Evolutionary conservation across 2,329 filamentous ascomycete species (phyloP), one percentile per base, ranked within the genome.

Genomic region (Botryotinia narcissicola): DNA sequence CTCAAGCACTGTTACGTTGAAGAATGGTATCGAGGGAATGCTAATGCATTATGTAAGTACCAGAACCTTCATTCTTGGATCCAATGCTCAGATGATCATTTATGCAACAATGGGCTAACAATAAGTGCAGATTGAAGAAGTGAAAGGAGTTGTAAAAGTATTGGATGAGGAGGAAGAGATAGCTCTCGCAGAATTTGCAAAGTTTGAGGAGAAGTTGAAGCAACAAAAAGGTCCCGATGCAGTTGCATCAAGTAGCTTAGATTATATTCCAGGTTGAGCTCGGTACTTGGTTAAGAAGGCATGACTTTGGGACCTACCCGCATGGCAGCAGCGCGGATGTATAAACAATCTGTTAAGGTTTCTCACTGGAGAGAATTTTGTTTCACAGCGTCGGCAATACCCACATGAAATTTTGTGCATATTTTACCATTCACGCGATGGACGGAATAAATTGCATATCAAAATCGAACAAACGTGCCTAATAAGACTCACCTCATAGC

Each of bases 21-120:
- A 97, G 87, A 98, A 97, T 82, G 96, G 96, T 10, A 99, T 99
- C 78, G 96, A 99, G 87, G 93, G 93, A 77, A 98, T 99, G 96
- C 83, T 98, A 82, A 98, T 97, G 93, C 93, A 95, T 82, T 96
- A 96, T 83, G 92, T 94, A 83, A 88, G 92, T 89, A 29, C 48
- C 62, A 29, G 22, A 54, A 29, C n/a, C 14, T 54, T 29, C 51
- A 29, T 54, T 54, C 51, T 54, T 29, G 51, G n/a, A 54, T 54
- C 51, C 3, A 29, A 54, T 29, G 35, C n/a, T 59, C 51, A 69
- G 42, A 70, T 70, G 64, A 70, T n/a, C 32, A 54, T 44, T 46
- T n/a, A 44, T 44, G 64, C 64, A 46, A 66, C 40, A 78, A 80
- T 69, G 81, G 70, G 73, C 73, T 79, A 75, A 79, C 66, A 48